Evolutionary conservation across 345 rosid species (phyloP).

Genomic region (Gossypioides kirkii): DNA sequence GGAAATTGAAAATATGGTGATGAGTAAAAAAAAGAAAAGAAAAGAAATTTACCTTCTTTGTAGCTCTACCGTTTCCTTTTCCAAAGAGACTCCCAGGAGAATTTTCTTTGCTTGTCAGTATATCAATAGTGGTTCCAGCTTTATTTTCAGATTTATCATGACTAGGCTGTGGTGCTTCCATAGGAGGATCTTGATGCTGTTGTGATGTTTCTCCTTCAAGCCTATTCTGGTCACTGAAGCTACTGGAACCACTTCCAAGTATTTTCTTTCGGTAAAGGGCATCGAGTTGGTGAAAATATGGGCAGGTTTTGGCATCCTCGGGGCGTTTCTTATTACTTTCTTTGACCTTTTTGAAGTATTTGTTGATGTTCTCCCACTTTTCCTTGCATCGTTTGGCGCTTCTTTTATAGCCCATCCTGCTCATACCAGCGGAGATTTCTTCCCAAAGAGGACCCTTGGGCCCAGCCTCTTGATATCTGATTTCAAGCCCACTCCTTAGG

Average conservation of each 20-base stretch:
- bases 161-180: slow-evolving; percentile 12
- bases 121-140: slow-evolving; percentile 16
- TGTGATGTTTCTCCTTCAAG: slow-evolving; percentile 16
- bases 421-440: slow-evolving; percentile 65
- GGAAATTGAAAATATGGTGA: not conserved
- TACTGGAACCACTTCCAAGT: slow-evolving; percentile 28
- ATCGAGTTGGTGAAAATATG: slow-evolving; percentile 79
- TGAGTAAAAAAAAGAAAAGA: not conserved
- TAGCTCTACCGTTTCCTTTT: slow-evolving; percentile 35
- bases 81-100: slow-evolving; percentile 7
- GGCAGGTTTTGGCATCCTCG: slow-evolving; percentile 88
- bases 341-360: slow-evolving; percentile 85
- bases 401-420: slow-evolving; percentile 58
- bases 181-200: slow-evolving; percentile 16
- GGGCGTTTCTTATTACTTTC: slow-evolving; percentile 77
- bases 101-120: slow-evolving; percentile 15
- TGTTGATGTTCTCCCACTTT: slow-evolving; percentile 92
- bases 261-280: slow-evolving; percentile 57
- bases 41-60: slow-evolving; percentile 39
- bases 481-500: slow-evolving; percentile 55
- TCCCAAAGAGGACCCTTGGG: slow-evolving; percentile 86
- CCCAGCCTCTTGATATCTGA: slow-evolving; percentile 57
- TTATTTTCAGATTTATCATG: slow-evolving; percentile 15
- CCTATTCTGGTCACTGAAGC: slow-evolving; percentile 20
- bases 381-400: slow-evolving; percentile 78